These are phyloP conservation scores for Casuarina equisetifolia DNA, from an alignment of 306 rosid species.

Conservation along the genomic window DNA sequence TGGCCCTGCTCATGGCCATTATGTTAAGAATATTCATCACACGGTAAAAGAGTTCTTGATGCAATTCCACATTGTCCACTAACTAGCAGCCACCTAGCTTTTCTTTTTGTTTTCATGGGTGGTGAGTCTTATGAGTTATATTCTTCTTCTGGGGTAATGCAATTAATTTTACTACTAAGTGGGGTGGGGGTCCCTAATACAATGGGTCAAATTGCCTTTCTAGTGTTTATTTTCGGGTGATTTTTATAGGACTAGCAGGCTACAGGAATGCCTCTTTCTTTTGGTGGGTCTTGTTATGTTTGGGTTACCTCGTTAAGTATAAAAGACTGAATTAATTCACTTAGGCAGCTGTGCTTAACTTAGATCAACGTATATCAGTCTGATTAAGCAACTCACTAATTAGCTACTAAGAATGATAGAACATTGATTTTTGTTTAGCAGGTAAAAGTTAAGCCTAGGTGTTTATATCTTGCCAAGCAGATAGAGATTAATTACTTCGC, in stretches of 20 bases:
- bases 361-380: background rate
- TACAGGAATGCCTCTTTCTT: constrained; percentile 47
- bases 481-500: no score
- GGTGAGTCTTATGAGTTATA: constrained; percentile 12
- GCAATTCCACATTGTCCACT: constrained; percentile 52
- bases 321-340: background rate
- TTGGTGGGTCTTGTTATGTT: constrained; percentile 59
- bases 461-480: no score
- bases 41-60: constrained; percentile 18
- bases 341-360: background rate
- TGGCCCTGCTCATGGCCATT: constrained; percentile 31
- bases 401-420: background rate
- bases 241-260: constrained; percentile 50
- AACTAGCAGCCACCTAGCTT: constrained; percentile 24
- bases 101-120: background rate
- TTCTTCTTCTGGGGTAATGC: constrained; percentile 33
- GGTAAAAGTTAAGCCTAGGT: background rate
- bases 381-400: background rate
- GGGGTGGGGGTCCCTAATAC: constrained; percentile 36
- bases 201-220: constrained; percentile 71
- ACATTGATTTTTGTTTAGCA: background rate
- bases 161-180: constrained; percentile 34
- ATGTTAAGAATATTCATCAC: constrained; percentile 45
- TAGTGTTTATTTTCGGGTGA: constrained; percentile 41
- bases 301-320: constrained; percentile 22